phyloP scores from a whole-genome alignment of 257 asterid species.

The Solanum habrochaites region DNA sequence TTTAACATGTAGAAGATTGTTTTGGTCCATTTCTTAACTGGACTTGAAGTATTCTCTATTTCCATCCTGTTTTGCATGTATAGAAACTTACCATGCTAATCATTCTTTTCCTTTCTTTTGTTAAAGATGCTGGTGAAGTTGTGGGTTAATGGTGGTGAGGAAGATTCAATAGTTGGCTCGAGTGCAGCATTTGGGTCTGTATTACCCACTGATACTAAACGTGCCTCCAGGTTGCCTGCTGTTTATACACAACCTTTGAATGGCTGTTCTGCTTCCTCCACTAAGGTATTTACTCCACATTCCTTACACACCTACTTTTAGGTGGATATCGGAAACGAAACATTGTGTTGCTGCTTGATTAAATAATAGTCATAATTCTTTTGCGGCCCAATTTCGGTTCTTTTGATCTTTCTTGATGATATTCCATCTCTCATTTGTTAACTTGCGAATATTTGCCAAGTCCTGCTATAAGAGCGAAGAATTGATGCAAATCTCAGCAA shows the following conservation, averaged over 20 bases:
- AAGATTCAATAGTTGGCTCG: slow-evolving; percentile 44
- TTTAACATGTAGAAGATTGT: background rate
- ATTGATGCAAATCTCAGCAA: background rate
- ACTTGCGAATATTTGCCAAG: background rate
- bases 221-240: slow-evolving; percentile 39
- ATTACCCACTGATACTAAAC: slow-evolving; percentile 40
- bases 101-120: background rate
- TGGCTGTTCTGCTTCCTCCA: slow-evolving; percentile 53
- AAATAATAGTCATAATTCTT: background rate
- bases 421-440: background rate
- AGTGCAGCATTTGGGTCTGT: slow-evolving; percentile 73
- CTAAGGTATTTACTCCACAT: slow-evolving; percentile 31
- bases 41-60: background rate
- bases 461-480: background rate
- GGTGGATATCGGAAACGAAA: background rate
- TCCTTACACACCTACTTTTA: background rate
- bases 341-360: background rate
- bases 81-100: background rate
- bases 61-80: background rate
- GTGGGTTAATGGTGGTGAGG: slow-evolving; percentile 54
- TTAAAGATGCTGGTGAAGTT: slow-evolving; percentile 59
- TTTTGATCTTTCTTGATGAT: background rate
- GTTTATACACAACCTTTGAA: slow-evolving; percentile 38
- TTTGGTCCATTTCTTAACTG: background rate
- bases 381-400: background rate